Base-by-base conservation (phyloP, 306 rosid genomes). In the Prunus campanulata region DNA sequence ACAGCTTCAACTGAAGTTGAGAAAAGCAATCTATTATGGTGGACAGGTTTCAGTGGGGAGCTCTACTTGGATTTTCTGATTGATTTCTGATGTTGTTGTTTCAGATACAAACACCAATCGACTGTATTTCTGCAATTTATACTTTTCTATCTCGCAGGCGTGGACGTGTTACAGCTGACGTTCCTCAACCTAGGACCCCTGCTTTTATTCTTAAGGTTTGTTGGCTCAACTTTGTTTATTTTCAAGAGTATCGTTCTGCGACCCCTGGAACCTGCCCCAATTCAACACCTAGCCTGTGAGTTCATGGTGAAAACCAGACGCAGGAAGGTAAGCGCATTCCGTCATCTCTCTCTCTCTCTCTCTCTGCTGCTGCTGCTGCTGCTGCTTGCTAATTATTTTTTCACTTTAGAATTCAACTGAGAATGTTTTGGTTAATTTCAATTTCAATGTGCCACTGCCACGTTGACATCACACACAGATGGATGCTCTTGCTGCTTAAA, bases 151-250 rank as follows among this genome's bases (percentile, higher is more conserved):
- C 99, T 66, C 97, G 97, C 70, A 89, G 99, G 85, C 97, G 99
- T 86, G 97, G 99, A 64, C 99, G 92, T 88, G 99, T 92, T 73
- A 92, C 99, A 8, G 93, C 97, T 71, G 97, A 95, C 84, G 97
- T 95, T 87, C 96, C 99, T 71, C 97, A 95, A 86, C 99, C 97
- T n/a, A 97, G 99, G 84, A 95, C 99, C 79, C 99, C 97, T 0
- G 86, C 97, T 66, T 92, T 92, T 73, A 81, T 92, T 19, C 98
- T 95, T 73, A 95, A 92, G 97, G 99, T 95, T 60, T 78, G 83
- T 66, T 69, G 77, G 46, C 80, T 79, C 76, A 77, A 27, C 56
- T 74, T 67, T 61, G 5, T 54, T 52, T 24, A 24, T 24, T 24
- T 24, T 24, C 24, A 24, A 24, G 24, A 24, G 89, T 83, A 95